Percentiles rank a stretch among this genome's conserved stretches.
These are phyloP conservation scores for Termitomyces bulborhizus DNA, from an alignment of 768 basidiomycete genomes.

Conservation along the genomic window DNA sequence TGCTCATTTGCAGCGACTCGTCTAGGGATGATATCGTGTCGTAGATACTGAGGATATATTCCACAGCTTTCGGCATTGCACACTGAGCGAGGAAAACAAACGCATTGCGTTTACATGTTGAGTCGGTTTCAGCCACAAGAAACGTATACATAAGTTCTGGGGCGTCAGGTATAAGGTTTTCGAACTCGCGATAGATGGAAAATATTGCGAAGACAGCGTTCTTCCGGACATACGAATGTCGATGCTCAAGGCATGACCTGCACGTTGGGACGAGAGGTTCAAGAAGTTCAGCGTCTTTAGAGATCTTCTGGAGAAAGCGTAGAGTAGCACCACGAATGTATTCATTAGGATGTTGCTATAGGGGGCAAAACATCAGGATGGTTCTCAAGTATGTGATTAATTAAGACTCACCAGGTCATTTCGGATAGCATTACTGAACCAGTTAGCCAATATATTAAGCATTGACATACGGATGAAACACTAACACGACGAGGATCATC, in stretches of 20 bases:
- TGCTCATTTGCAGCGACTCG: slow-evolving; percentile 90
- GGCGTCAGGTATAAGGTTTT: slow-evolving; percentile 30
- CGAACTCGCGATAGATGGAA: slow-evolving; percentile 91
- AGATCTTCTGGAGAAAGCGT: slow-evolving; percentile 93
- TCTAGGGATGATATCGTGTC: slow-evolving; percentile 81
- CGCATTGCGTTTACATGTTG: slow-evolving; percentile 95
- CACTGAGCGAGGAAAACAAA: slow-evolving; percentile 90
- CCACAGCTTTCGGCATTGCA: slow-evolving; percentile 85
- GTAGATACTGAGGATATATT: slow-evolving; percentile 82
- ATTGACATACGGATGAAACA: slow-evolving; percentile 24
- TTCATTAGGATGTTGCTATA: slow-evolving; percentile 97
- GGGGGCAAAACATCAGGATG: background rate
- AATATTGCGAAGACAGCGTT: slow-evolving; percentile 97
- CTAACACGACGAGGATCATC: slow-evolving; percentile 96
- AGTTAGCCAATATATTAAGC: background rate
- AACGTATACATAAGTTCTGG: slow-evolving; percentile 95
- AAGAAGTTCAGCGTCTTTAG: slow-evolving; percentile 86
- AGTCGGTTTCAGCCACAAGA: slow-evolving; percentile 91
- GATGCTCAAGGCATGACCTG: slow-evolving; percentile 91
- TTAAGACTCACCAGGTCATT: slow-evolving; percentile 79
- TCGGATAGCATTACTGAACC: slow-evolving; percentile 83
- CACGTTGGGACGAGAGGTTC: slow-evolving; percentile 95
- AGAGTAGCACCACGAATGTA: slow-evolving; percentile 98
- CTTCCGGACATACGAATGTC: slow-evolving; percentile 96
- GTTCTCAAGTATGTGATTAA: background rate